phyloP scores from a whole-genome alignment of 2,329 filamentous ascomycete species.

The Ophiostoma ips region DNA sequence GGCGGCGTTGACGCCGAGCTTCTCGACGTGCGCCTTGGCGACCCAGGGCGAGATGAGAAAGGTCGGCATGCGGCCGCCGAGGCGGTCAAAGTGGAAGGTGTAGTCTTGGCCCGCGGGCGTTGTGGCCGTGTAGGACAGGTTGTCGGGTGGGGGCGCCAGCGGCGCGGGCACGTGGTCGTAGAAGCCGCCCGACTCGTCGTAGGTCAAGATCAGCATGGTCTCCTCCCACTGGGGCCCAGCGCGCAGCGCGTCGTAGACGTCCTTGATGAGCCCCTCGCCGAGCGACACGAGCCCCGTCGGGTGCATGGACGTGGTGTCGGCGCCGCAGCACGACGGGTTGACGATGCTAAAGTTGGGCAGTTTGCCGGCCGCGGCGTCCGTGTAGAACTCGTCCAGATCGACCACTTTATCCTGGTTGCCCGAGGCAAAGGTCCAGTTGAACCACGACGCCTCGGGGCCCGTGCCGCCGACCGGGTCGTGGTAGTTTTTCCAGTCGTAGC shows the following conservation, averaged over 20 bases:
- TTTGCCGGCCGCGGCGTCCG: conserved; percentile 28
- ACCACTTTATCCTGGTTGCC: conserved; percentile 20
- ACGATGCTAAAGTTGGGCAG: conserved; percentile 32
- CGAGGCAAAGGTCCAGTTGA: conserved; percentile 25
- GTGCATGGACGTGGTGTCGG: conserved; percentile 29
- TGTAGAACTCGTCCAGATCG: conserved; percentile 27
- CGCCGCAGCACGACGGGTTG: conserved; percentile 36
- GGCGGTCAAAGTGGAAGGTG: conserved; percentile 26
- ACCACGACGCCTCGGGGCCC: conserved; percentile 29
- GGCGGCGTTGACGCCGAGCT: conserved; percentile 20
- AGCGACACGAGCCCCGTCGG: conserved; percentile 28
- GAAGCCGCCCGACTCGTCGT: conserved; percentile 34
- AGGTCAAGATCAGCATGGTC: conserved; percentile 32
- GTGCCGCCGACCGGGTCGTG: conserved; percentile 20
- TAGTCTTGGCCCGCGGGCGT: conserved; percentile 22
- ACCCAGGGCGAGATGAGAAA: conserved; percentile 31
- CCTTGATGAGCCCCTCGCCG: conserved; percentile 30
- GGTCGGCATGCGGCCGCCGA: conserved; percentile 30
- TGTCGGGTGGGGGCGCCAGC: conserved; percentile 25
- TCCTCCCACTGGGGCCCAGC: conserved; percentile 30
- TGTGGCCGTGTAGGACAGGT: conserved; percentile 22
- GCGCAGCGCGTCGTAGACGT: conserved; percentile 31
- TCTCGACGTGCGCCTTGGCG: conserved; percentile 25
- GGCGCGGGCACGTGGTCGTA: conserved; percentile 32
- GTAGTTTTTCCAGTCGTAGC: conserved; percentile 33